Evolutionary conservation across 1,139 yeast genomes (phyloP).

Genomic region (Saccharomyces hybrid): DNA sequence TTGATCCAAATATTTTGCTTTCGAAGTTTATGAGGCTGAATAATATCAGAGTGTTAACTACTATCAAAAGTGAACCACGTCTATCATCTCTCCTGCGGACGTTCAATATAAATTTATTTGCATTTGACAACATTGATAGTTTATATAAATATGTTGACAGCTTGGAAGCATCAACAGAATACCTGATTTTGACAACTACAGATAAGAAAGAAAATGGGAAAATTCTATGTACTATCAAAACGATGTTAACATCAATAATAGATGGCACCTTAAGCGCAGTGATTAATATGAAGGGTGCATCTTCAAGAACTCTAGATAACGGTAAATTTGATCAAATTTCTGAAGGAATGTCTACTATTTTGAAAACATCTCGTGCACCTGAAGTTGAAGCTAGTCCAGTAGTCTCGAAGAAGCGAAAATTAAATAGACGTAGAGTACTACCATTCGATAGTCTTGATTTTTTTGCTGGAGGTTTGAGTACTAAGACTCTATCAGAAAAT

Average conservation of each 20-base stretch:
- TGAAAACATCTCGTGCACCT: neutral
- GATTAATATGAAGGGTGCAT: neutral
- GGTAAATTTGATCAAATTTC: neutral
- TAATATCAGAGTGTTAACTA: neutral
- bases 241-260: neutral
- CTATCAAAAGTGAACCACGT: neutral
- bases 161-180: neutral
- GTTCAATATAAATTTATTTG: neutral
- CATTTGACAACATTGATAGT: neutral
- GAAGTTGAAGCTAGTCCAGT: slow-evolving; percentile 3
- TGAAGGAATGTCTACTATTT: neutral
- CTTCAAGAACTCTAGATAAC: neutral
- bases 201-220: neutral
- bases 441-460: slow-evolving; percentile 32
- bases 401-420: slow-evolving; percentile 16
- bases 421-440: slow-evolving; percentile 22
- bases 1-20: neutral
- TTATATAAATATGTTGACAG: neutral
- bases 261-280: neutral
- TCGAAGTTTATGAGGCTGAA: neutral
- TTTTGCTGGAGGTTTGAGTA: slow-evolving; percentile 33
- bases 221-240: neutral
- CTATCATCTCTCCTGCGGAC: neutral
- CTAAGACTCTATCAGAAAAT: neutral
- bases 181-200: neutral